Evolutionary conservation across 2,329 filamentous ascomycete genomes (phyloP).

Genomic region (Eutypella sp.): DNA sequence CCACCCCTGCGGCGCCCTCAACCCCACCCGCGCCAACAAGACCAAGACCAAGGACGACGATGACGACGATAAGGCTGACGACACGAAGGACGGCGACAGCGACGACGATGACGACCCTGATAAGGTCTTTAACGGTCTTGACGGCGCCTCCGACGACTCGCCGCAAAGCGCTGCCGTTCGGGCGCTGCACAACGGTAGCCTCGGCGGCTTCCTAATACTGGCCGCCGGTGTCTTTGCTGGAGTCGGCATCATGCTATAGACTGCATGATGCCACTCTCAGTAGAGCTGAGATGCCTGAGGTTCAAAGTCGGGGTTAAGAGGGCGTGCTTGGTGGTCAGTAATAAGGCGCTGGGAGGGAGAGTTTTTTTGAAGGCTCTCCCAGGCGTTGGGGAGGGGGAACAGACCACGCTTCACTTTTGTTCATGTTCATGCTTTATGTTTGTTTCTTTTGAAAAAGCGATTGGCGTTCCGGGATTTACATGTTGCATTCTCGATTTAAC

Average conservation of each 20-base stretch:
- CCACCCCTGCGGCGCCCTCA: slow-evolving; percentile 67
- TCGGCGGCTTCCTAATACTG: slow-evolving; percentile 34
- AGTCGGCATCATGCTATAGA: slow-evolving; percentile 33
- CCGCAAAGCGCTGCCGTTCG: slow-evolving; percentile 10
- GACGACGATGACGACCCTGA: too few relatives aligned
- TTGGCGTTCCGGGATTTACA: not conserved
- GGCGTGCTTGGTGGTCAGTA: too few relatives aligned
- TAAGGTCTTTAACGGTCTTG: slow-evolving; percentile 35
- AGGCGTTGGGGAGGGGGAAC: too few relatives aligned
- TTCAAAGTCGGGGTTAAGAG: too few relatives aligned
- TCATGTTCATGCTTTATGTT: too few relatives aligned
- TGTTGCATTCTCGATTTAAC: not conserved
- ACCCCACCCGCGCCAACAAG: slow-evolving; percentile 56
- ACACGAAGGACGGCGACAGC: slow-evolving; percentile 25
- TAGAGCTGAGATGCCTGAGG: too few relatives aligned
- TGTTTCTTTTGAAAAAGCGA: not conserved
- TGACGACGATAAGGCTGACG: slow-evolving; percentile 30
- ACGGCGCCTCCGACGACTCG: slow-evolving; percentile 7
- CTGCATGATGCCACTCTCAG: not conserved
- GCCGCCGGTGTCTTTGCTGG: slow-evolving; percentile 34
- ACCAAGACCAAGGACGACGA: slow-evolving; percentile 36
- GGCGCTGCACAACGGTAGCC: slow-evolving; percentile 26
- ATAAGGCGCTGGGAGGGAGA: too few relatives aligned
- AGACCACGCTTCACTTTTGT: too few relatives aligned
- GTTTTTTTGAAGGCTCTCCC: too few relatives aligned